These are phyloP conservation scores for Exophiala mesophila DNA, from an alignment of 2,329 filamentous ascomycete genomes.

Conservation along the genomic window DNA sequence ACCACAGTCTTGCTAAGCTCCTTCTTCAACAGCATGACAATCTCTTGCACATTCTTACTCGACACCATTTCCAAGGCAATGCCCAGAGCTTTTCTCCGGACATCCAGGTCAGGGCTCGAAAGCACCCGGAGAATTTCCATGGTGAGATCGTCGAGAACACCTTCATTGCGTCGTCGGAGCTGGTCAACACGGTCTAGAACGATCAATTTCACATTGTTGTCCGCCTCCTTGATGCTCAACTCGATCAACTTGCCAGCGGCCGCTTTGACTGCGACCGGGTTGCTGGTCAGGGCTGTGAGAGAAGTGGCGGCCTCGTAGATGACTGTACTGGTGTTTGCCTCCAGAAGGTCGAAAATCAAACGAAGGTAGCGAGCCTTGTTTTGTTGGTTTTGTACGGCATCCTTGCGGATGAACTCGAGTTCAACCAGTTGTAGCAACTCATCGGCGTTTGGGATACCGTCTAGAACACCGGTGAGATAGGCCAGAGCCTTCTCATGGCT, in stretches of 20 bases:
- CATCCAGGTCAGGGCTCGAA: constrained; percentile 92
- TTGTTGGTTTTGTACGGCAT: constrained; percentile 87
- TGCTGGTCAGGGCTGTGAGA: constrained; percentile 86
- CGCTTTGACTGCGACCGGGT: constrained; percentile 95
- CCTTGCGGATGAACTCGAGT: constrained; percentile 95
- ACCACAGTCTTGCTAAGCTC: constrained; percentile 96
- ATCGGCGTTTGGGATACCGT: constrained; percentile 88
- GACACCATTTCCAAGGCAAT: constrained; percentile 97
- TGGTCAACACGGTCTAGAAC: constrained; percentile 91
- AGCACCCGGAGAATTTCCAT: constrained; percentile 97
- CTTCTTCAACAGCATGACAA: constrained; percentile 93
- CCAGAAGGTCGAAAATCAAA: constrained; percentile 92
- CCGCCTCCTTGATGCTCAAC: constrained; percentile 91
- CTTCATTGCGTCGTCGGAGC: constrained; percentile 79
- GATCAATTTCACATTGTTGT: constrained; percentile 99
- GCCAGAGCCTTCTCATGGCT: constrained; percentile 88
- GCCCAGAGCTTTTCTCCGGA: constrained; percentile 81
- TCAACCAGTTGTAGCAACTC: constrained; percentile 90
- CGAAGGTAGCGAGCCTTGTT: constrained; percentile 95
- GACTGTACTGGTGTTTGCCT: constrained; percentile 88
- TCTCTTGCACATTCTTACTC: constrained; percentile 97
- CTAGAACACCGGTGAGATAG: constrained; percentile 84
- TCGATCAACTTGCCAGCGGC: constrained; percentile 96
- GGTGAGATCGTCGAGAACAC: constrained; percentile 83
- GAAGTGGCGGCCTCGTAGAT: constrained; percentile 97